Evolutionary conservation across 148 eudicot species (phyloP), one percentile per base, ranked within the genome.

Genomic region (Heliosperma pusillum): DNA sequence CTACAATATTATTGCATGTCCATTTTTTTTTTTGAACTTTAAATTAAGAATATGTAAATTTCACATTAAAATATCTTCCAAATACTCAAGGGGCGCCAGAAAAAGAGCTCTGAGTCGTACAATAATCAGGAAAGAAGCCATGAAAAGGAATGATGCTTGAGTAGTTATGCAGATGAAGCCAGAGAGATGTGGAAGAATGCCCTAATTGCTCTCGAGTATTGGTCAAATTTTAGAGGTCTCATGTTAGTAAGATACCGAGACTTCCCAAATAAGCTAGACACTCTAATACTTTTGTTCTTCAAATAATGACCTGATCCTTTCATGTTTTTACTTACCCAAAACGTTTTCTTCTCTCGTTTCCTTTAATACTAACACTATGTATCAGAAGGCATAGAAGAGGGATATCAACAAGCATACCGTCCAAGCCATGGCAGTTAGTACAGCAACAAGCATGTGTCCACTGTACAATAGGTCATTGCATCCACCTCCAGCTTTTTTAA

Each of bases 371-470:
- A 20, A 44, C 16, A 55, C 9, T 25, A 22, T 78, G 36, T 20
- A 57, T 40, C 30, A 16, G 4, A 56, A 66, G 60, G 19, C 22
- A 69, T 10, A 62, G 4, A 12, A 56, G 19, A 21, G 26, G 22
- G 52, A 25, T 16, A 15, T 57, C 25, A 69, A 64, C 27, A 3
- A 61, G 73, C 42, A 69, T 92, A 92, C 99, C 90, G 90, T 95
- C 99, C 99, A 95, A 64, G 99, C 99, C 99, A 95, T 95, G 59
- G 99, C 99, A 42, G 99, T 92, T 17, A 92, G 84, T 26, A 89
- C 96, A 27, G 99, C 96, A 65, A 95, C 97, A 74, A 90, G 90
- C 97, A 95, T 95, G 83, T 95, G 99, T 75, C 99, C 99, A 72
- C 99, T 95, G 81, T 87, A 95, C 70, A 95, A 29, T 62, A 95